Conservation (phyloP, 306 rosid species). For the Neltuma alba region DNA sequence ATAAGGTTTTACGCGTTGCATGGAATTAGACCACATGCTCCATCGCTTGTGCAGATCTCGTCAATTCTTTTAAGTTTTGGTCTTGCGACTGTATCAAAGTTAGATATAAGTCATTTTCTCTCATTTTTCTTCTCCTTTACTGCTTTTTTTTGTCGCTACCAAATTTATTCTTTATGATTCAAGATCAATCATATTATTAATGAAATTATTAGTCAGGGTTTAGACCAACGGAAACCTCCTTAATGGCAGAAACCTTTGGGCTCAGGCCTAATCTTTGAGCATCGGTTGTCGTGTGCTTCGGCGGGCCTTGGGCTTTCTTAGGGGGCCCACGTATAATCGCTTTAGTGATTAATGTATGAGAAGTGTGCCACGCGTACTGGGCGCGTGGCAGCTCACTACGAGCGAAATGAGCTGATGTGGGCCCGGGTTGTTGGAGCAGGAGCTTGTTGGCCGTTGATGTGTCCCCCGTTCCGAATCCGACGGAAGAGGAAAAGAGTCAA, state of each 20-base stretch:
- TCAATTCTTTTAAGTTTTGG: too few species aligned
- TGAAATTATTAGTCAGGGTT: too few species aligned
- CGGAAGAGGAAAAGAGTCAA: slow-evolving; percentile 50
- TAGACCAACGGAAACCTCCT: too few species aligned
- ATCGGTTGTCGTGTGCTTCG: background rate
- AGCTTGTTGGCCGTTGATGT: slow-evolving; percentile 32
- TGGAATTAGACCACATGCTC: too few species aligned
- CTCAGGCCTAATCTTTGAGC: background rate
- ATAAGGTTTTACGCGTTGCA: too few species aligned
- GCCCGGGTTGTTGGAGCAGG: background rate
- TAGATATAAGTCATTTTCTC: background rate
- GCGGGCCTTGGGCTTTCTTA: background rate
- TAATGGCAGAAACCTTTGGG: too few species aligned
- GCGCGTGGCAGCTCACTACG: slow-evolving; percentile 19
- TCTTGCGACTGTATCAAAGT: too few species aligned
- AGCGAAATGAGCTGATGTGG: slow-evolving; percentile 36
- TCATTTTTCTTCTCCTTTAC: background rate
- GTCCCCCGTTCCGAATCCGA: slow-evolving; percentile 4
- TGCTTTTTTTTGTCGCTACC: background rate
- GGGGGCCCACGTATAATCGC: background rate
- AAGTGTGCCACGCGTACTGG: background rate
- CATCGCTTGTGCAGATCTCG: too few species aligned
- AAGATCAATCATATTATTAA: too few species aligned
- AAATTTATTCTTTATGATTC: background rate
- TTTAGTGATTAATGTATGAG: background rate